Conservation (phyloP, 139 green algal genomes). For the Zygnema cylindricum region DNA sequence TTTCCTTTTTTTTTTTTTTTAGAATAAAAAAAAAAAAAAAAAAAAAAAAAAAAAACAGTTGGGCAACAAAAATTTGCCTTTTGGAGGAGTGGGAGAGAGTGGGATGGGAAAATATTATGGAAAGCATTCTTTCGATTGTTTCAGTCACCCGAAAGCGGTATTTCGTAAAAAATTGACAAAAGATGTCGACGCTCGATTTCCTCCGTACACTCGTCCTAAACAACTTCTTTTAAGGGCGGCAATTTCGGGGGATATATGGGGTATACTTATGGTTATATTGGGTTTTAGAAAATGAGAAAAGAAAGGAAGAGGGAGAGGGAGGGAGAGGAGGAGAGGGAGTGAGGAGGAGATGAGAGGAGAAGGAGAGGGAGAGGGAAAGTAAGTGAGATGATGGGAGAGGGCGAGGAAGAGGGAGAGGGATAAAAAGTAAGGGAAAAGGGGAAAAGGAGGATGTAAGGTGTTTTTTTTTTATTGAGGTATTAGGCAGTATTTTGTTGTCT, state of each 20-base stretch:
- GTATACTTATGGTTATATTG: background rate
- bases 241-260: background rate
- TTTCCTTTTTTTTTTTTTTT: too few species aligned
- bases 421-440: background rate
- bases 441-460: background rate
- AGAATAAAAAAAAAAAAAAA: too few species aligned
- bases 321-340: background rate
- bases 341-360: background rate
- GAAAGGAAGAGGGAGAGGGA: background rate
- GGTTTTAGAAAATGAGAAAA: background rate
- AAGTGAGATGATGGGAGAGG: background rate
- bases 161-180: constrained; percentile 9
- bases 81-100: constrained; percentile 65
- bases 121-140: constrained; percentile 53
- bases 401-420: background rate
- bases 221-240: background rate
- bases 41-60: too few species aligned
- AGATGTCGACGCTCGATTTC: constrained; percentile 17
- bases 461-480: too few species aligned
- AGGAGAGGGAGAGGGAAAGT: background rate
- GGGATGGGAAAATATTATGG: constrained; percentile 63
- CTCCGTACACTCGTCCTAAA: constrained; percentile 24
- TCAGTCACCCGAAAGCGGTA: constrained; percentile 62
- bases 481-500: too few species aligned
- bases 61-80: constrained; percentile 54